Evolutionary conservation across 768 basidiomycete species (phyloP).

Genomic region (Tulasnella sp.): DNA sequence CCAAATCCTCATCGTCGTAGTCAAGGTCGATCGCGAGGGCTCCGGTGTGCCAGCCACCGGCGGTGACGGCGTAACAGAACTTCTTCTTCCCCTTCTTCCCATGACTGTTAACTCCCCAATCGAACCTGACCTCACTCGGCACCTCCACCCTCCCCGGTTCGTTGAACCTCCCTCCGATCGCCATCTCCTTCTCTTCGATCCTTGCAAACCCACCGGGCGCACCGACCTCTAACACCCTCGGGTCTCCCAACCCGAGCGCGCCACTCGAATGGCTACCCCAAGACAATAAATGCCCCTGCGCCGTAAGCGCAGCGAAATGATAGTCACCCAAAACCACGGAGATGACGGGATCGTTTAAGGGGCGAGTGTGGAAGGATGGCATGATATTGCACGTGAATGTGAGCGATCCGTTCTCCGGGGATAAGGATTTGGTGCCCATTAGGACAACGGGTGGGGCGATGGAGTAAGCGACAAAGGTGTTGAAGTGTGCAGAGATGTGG

Average conservation of each 20-base stretch:
- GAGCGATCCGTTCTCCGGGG: conserved; percentile 37
- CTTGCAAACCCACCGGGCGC: conserved; percentile 48
- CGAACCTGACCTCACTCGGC: conserved; percentile 67
- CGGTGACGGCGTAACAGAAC: conserved; percentile 73
- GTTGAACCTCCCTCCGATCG: conserved; percentile 19
- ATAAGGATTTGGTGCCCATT: conserved; percentile 42
- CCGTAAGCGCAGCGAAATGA: conserved; percentile 78
- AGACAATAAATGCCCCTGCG: conserved; percentile 61
- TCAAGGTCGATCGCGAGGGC: conserved; percentile 80
- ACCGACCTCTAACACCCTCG: conserved; percentile 40
- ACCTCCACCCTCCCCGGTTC: conserved; percentile 38
- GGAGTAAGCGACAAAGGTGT: conserved; percentile 73
- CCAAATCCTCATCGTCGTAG: neutral
- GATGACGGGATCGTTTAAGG: conserved; percentile 51
- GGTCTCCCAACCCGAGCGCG: conserved; percentile 80
- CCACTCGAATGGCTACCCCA: conserved; percentile 73
- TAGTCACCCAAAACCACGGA: conserved; percentile 89
- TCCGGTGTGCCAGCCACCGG: conserved; percentile 87
- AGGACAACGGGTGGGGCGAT: conserved; percentile 46
- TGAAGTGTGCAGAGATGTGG: conserved; percentile 70
- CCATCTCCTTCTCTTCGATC: conserved; percentile 28
- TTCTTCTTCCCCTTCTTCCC: conserved; percentile 39
- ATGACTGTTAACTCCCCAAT: conserved; percentile 34
- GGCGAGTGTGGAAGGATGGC: no score
- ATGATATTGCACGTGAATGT: neutral